These are phyloP conservation scores for Tricholoma sp. DNA, from an alignment of 768 basidiomycete genomes.

Conservation along the genomic window DNA sequence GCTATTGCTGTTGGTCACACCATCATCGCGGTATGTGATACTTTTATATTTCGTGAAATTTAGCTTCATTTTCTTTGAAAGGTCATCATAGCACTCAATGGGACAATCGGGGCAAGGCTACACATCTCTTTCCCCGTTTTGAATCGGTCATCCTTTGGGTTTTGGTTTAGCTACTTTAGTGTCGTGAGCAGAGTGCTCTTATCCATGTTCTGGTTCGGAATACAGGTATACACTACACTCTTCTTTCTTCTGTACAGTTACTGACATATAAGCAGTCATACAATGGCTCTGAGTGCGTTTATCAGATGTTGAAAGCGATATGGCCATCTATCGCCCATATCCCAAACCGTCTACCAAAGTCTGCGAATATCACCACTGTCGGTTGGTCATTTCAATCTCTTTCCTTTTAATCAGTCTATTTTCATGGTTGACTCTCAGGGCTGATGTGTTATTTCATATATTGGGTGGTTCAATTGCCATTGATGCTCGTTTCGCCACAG, in stretches of 20 bases:
- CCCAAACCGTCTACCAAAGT: conserved; percentile 56
- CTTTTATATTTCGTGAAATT: no score
- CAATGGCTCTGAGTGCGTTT: conserved; percentile 67
- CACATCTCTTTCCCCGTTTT: no score
- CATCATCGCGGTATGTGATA: no score
- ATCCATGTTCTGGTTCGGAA: conserved; percentile 6
- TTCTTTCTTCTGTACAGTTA: background rate
- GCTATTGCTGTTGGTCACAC: no score
- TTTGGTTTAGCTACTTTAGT: no score
- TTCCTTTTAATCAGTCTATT: background rate
- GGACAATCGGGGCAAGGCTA: no score
- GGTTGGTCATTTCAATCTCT: conserved; percentile 25
- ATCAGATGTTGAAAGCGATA: conserved; percentile 80
- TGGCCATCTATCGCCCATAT: conserved; percentile 69
- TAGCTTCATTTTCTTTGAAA: no score
- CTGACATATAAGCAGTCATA: conserved; percentile 31
- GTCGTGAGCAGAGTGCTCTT: no score
- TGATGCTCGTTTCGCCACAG: conserved; percentile 74
- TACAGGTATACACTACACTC: conserved; percentile 43
- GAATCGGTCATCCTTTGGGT: no score
- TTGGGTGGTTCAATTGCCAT: conserved; percentile 73
- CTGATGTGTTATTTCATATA: conserved; percentile 73
- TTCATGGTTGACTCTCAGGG: conserved; percentile 28
- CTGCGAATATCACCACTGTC: conserved; percentile 58
- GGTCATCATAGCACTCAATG: no score